Percentiles rank a stretch among this genome's conserved stretches.
phyloP scores from a whole-genome alignment of 495 filamentous ascomycete species.

The Cryomyces antarcticus region DNA sequence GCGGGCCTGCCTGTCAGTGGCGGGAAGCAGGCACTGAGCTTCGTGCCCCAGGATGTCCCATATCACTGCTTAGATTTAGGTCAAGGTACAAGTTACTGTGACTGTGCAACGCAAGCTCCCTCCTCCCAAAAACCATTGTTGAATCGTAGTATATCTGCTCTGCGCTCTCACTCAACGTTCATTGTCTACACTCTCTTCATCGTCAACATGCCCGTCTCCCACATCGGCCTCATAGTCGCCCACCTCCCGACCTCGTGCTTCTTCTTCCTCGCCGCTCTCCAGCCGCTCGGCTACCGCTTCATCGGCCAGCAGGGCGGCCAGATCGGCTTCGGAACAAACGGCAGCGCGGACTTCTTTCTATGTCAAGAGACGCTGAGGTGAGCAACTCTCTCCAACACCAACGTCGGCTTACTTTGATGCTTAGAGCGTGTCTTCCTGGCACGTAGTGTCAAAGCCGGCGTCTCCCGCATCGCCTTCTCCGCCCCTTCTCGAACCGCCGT shows the following conservation, averaged over 20 bases:
- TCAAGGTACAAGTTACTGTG: no score
- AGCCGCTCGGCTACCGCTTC: constrained; percentile 56
- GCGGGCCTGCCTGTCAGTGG: no score
- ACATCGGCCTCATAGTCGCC: constrained; percentile 43
- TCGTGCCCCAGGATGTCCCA: no score
- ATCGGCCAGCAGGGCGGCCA: constrained; percentile 26
- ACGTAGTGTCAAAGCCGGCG: constrained; percentile 25
- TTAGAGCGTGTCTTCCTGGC: background rate
- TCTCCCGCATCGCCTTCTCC: constrained; percentile 38
- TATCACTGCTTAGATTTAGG: no score
- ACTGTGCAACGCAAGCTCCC: no score
- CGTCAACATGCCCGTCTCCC: constrained; percentile 32
- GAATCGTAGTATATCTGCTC: no score
- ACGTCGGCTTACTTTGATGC: background rate
- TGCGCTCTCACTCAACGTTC: no score
- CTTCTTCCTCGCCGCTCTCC: constrained; percentile 57
- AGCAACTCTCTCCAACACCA: constrained; percentile 3
- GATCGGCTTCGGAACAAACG: constrained; percentile 35
- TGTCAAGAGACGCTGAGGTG: constrained; percentile 34
- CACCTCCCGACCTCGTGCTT: constrained; percentile 60
- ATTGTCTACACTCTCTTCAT: no score
- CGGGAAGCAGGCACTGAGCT: no score
- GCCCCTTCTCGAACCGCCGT: constrained; percentile 33
- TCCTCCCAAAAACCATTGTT: no score
- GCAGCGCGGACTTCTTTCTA: constrained; percentile 36